Percentiles rank a stretch among this genome's conserved stretches.
Conservation (phyloP, 768 basidiomycete species). For the Leccinum pellstonianum region DNA sequence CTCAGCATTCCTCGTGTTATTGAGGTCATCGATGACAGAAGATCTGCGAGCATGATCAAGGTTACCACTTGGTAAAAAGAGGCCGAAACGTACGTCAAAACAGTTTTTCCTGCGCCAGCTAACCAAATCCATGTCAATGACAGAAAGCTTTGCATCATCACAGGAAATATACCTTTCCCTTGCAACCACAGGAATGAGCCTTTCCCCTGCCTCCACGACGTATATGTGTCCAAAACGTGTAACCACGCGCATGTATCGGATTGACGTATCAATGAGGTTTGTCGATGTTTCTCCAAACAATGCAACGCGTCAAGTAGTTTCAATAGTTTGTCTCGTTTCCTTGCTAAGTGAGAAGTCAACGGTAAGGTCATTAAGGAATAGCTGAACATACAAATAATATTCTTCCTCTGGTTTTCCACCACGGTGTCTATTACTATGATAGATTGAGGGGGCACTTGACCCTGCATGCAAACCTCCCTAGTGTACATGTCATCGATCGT, state of each 20-base stretch:
- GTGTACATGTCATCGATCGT: neutral
- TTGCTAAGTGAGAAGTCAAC: neutral
- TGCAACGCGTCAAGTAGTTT: neutral
- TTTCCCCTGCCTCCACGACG: constrained; percentile 5
- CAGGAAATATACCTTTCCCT: constrained; percentile 19
- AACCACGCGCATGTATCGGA: constrained; percentile 18
- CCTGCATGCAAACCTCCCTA: neutral
- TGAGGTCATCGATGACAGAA: constrained; percentile 1
- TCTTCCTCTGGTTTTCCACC: neutral
- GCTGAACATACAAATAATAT: constrained; percentile 2
- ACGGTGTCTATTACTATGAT: neutral
- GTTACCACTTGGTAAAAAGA: neutral
- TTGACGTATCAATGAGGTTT: neutral
- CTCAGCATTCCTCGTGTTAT: neutral
- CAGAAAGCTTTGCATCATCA: neutral
- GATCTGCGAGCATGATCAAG: neutral
- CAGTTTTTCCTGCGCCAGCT: neutral
- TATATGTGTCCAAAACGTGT: neutral
- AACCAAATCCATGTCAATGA: neutral
- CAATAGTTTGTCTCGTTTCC: constrained; percentile 1
- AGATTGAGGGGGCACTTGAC: neutral
- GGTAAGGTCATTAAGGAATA: neutral
- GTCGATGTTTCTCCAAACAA: constrained; percentile 2
- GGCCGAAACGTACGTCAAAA: neutral
- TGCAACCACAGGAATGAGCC: constrained; percentile 14